phyloP scores from a whole-genome alignment of 1,284 basidiomycete genomes.

The Rhizoctonia solani region DNA sequence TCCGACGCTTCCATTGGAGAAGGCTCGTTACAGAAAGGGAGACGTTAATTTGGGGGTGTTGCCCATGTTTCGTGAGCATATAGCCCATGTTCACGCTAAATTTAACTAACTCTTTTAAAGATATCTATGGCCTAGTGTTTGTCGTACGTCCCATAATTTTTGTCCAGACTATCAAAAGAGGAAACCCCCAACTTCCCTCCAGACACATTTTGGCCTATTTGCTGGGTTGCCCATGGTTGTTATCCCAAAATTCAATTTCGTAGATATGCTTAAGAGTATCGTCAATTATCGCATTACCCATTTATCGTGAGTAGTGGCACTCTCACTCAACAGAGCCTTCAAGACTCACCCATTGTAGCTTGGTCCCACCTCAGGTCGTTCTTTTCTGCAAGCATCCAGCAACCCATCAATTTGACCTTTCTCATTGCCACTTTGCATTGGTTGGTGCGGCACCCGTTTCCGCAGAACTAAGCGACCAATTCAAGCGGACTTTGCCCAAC shows the following conservation, averaged over 20 bases:
- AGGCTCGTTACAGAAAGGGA: constrained; percentile 55
- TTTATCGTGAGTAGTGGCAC: constrained; percentile 55
- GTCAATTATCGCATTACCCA: constrained; percentile 67
- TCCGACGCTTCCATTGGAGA: constrained; percentile 43
- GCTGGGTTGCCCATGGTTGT: constrained; percentile 61
- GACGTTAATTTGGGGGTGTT: constrained; percentile 54
- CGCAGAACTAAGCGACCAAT: constrained; percentile 60
- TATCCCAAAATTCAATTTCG: constrained; percentile 71
- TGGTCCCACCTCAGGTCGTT: constrained; percentile 69
- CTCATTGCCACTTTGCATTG: constrained; percentile 61
- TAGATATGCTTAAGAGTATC: constrained; percentile 68
- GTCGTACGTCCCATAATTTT: constrained; percentile 24
- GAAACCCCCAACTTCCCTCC: constrained; percentile 20
- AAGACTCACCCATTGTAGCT: constrained; percentile 47
- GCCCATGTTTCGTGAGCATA: constrained; percentile 48
- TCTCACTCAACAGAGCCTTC: background rate
- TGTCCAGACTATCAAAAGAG: background rate
- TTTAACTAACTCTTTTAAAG: constrained; percentile 47
- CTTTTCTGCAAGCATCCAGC: constrained; percentile 67
- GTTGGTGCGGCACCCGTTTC: constrained; percentile 76
- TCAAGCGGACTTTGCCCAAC: constrained; percentile 60
- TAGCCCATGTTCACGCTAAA: constrained; percentile 47
- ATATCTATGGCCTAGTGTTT: constrained; percentile 70
- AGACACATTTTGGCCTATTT: constrained; percentile 32
- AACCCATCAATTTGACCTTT: constrained; percentile 68